Evolutionary conservation across 2,329 filamentous ascomycete species (phyloP).

Genomic region (Elsinoe fawcettii): DNA sequence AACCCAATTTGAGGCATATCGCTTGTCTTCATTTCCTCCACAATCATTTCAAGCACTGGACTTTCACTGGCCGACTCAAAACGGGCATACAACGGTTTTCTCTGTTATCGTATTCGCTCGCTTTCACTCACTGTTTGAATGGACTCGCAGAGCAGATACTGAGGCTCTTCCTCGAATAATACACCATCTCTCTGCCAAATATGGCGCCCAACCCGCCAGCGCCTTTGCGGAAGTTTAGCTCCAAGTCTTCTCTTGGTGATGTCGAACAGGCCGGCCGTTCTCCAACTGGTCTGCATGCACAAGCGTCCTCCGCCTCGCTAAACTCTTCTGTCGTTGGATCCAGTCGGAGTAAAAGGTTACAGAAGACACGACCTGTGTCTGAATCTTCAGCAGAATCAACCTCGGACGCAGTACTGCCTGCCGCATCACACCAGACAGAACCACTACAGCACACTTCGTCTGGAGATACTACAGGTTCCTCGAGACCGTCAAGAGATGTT

Average conservation of each 20-base stretch:
- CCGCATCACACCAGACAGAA: slow-evolving; percentile 3
- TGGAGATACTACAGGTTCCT: background rate
- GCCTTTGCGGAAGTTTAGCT: slow-evolving; percentile 5
- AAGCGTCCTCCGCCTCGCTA: slow-evolving; percentile 29
- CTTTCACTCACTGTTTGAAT: slow-evolving; percentile 1
- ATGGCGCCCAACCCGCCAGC: slow-evolving; percentile 13
- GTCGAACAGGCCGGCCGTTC: slow-evolving; percentile 30
- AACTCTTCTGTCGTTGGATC: slow-evolving; percentile 21
- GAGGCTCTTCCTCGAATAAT: slow-evolving; percentile 2
- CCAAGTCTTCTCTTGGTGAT: slow-evolving; percentile 4
- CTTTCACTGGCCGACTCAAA: background rate
- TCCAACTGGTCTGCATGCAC: slow-evolving; percentile 26
- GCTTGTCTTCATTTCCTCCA: slow-evolving; percentile 1
- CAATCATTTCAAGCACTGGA: slow-evolving; percentile 6
- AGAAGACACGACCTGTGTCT: slow-evolving; percentile 17
- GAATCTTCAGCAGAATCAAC: slow-evolving; percentile 18
- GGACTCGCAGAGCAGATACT: background rate
- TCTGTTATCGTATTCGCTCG: background rate
- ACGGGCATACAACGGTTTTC: slow-evolving; percentile 10
- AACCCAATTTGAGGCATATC: background rate
- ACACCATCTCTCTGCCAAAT: background rate
- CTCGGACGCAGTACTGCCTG: slow-evolving; percentile 17
- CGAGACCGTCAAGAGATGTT: slow-evolving; percentile 15
- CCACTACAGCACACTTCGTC: slow-evolving; percentile 7
- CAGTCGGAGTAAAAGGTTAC: slow-evolving; percentile 18